A percentile compares a stretch with the other conserved stretches of the same genome.
These are phyloP conservation scores for Phaseolus coccineus DNA, from an alignment of 331 rosid species.

Conservation along the genomic window DNA sequence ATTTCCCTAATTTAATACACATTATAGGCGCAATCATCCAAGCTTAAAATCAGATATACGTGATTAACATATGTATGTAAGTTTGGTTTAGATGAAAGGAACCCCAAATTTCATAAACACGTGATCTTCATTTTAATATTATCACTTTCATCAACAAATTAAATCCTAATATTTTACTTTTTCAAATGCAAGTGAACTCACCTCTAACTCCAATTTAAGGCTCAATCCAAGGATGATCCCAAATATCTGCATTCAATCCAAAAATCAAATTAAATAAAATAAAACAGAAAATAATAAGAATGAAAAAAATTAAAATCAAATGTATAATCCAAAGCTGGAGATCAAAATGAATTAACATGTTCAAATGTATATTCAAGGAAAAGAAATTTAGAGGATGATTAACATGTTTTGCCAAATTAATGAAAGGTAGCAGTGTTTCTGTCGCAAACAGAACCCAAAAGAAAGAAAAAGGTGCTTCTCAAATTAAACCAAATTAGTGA, in stretches of 20 bases:
- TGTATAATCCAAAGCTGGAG: too few species aligned
- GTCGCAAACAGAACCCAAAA: too few species aligned
- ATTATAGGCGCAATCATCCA: neutral
- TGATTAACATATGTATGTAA: neutral
- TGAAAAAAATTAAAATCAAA: too few species aligned
- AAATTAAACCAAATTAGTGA: too few species aligned
- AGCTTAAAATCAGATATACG: neutral
- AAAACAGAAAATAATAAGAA: too few species aligned
- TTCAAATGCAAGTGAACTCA: neutral
- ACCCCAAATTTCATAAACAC: slow-evolving; percentile 21
- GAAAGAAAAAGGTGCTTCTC: too few species aligned
- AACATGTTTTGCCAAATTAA: slow-evolving; percentile 6
- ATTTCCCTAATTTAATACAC: neutral
- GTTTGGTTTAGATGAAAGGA: slow-evolving; percentile 1
- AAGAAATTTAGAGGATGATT: neutral
- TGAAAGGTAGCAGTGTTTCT: neutral
- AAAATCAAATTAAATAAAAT: too few species aligned
- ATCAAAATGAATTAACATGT: too few species aligned
- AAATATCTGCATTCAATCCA: too few species aligned
- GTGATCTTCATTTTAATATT: neutral
- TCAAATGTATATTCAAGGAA: slow-evolving; percentile 30
- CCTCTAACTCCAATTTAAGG: too few species aligned
- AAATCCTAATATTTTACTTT: neutral
- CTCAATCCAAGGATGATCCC: too few species aligned
- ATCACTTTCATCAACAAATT: neutral